A percentile compares a stretch with the other conserved stretches of the same genome.
These are phyloP conservation scores for Spongospora subterranea DNA, from an alignment of 208 protist genomes.

Conservation along the genomic window DNA sequence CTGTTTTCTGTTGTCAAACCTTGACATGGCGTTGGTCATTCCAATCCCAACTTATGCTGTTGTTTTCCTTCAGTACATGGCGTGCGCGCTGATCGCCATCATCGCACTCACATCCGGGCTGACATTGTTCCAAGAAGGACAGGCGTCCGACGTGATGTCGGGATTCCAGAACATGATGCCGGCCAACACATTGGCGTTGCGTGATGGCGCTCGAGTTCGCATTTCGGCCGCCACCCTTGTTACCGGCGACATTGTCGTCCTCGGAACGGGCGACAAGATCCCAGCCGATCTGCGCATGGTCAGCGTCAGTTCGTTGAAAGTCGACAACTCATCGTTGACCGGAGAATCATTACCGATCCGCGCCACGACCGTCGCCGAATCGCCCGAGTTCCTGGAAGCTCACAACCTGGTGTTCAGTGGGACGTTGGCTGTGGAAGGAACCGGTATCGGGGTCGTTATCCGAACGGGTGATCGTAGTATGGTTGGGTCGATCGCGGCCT, in stretches of 20 bases:
- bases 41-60: not conserved
- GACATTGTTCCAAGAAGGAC: slow-evolving; percentile 38
- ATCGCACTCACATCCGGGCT: slow-evolving; percentile 8
- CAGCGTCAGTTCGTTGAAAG: slow-evolving; percentile 70
- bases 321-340: slow-evolving; percentile 70
- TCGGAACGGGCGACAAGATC: slow-evolving; percentile 79
- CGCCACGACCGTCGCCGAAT: not conserved
- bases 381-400: slow-evolving; percentile 60
- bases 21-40: too few species aligned
- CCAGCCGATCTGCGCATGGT: slow-evolving; percentile 82
- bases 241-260: slow-evolving; percentile 80
- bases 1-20: too few species aligned
- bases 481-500: slow-evolving; percentile 80
- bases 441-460: slow-evolving; percentile 77
- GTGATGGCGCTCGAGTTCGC: not conserved
- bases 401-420: slow-evolving; percentile 81
- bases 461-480: slow-evolving; percentile 80
- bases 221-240: slow-evolving; percentile 57
- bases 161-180: not conserved
- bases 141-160: not conserved
- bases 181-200: not conserved
- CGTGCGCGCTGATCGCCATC: not conserved
- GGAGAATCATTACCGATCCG: slow-evolving; percentile 44
- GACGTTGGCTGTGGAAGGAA: slow-evolving; percentile 75
- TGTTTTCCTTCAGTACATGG: not conserved